A percentile compares a stretch with the other conserved stretches of the same genome.
Conservation (phyloP, 805 yeast genomes). For the Candida golubevii region DNA sequence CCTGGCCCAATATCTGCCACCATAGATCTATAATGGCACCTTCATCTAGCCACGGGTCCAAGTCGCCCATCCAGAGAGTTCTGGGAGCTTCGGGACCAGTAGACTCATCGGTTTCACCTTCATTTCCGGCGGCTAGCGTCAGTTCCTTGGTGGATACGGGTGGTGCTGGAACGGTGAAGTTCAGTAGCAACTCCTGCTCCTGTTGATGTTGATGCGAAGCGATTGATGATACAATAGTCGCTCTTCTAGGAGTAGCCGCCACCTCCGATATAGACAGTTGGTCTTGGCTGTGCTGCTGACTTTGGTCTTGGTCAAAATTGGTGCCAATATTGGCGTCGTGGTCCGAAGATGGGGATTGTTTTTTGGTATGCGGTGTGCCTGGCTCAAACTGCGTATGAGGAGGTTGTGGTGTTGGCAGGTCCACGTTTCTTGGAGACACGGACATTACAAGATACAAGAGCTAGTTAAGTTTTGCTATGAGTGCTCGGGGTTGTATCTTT, state of each 20-base stretch:
- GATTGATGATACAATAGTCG: constrained; percentile 17
- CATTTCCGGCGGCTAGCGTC: constrained; percentile 25
- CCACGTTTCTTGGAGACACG: background rate
- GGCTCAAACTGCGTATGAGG: background rate
- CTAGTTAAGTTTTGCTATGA: no score
- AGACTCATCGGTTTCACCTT: constrained; percentile 5
- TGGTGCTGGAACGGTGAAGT: constrained; percentile 39
- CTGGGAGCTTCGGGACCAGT: constrained; percentile 46
- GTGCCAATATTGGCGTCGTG: background rate
- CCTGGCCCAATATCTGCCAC: constrained; percentile 54
- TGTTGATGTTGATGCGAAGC: constrained; percentile 42
- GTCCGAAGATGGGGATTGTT: no score
- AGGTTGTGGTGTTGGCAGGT: background rate
- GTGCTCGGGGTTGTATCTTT: no score
- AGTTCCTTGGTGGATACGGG: constrained; percentile 38
- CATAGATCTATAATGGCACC: constrained; percentile 46
- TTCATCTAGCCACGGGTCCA: constrained; percentile 78
- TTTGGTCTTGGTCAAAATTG: background rate
- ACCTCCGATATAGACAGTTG: background rate
- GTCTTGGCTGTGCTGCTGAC: background rate
- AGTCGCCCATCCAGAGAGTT: constrained; percentile 86
- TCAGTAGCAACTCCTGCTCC: constrained; percentile 39
- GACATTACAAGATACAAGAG: background rate
- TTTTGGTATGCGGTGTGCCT: background rate
- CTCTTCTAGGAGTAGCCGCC: background rate